A percentile compares a stretch with the other conserved stretches of the same genome.
These are phyloP conservation scores for Vanrija sp. DNA, from an alignment of 1,284 basidiomycete genomes.

Conservation along the genomic window DNA sequence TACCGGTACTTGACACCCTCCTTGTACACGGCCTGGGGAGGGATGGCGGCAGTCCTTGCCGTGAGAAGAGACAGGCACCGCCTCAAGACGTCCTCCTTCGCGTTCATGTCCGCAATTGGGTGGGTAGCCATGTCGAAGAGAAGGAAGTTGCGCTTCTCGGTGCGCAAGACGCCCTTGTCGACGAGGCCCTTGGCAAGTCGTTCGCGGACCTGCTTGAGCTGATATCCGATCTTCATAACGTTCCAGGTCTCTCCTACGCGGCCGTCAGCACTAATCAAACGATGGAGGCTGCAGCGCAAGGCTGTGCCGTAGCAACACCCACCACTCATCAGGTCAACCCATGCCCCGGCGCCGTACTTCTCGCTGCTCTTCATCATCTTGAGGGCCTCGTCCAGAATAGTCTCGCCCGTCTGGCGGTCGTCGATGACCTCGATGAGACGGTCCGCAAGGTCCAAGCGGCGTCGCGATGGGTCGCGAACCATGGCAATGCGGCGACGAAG, in stretches of 20 bases:
- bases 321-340: slow-evolving; percentile 93
- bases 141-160: slow-evolving; percentile 93
- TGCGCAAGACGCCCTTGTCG: slow-evolving; percentile 94
- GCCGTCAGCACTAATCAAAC: background rate
- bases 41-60: slow-evolving; percentile 74
- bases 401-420: slow-evolving; percentile 86
- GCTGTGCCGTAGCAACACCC: slow-evolving; percentile 34
- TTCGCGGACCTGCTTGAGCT: slow-evolving; percentile 94
- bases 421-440: slow-evolving; percentile 86
- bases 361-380: slow-evolving; percentile 82
- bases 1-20: slow-evolving; percentile 74
- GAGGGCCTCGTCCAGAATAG: slow-evolving; percentile 89
- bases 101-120: slow-evolving; percentile 83
- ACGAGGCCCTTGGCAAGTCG: slow-evolving; percentile 94
- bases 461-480: slow-evolving; percentile 73
- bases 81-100: slow-evolving; percentile 75
- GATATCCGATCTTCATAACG: slow-evolving; percentile 96
- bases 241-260: slow-evolving; percentile 91
- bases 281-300: background rate
- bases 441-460: slow-evolving; percentile 72
- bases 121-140: slow-evolving; percentile 99
- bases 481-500: slow-evolving; percentile 83
- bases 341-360: slow-evolving; percentile 80
- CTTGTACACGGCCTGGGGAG: slow-evolving; percentile 62
- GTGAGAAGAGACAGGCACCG: slow-evolving; percentile 75